Evolutionary conservation across 2,329 filamentous ascomycete species (phyloP), one percentile per base, ranked within the genome.

Genomic region (Apiospora sp.): DNA sequence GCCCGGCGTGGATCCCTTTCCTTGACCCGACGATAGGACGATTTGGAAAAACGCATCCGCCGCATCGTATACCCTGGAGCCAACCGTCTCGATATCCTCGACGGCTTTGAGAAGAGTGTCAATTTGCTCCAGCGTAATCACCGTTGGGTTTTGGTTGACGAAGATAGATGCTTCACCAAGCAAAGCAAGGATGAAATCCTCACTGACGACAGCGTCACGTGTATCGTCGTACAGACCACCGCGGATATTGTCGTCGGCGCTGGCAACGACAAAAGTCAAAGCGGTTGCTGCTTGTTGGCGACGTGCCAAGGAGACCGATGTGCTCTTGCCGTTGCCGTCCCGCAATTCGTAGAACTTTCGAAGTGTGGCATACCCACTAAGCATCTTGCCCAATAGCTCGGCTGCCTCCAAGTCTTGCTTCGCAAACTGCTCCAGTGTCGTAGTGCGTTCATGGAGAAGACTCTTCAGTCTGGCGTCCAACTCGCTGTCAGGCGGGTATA

Each of bases 361-460:
- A 27, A 98, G 86, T 0, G 95, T 97, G 30, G 95, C 96, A 79
- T 98, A 98, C 30, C 96, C 96, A 80, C 94, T 96, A 13, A 98
- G 90, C 83, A 95, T 92, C 74, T 92, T 93, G 67, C 95, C 94
- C 3, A 98, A 87, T 14, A 98, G 89, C 76, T 93, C 89, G 12
- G 95, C 96, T 10, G 94, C 95, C 79, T 95, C 92, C 44, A 93
- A 84, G 77, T 98, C 96, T 71, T 92, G 88, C 37, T 89, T 88
- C 7, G 94, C 93, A 71, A 96, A 90, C 43, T 89, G 86, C 71
- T 92, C 90, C 3, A 98, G 86, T 0, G 93, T 92, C 19, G 89
- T 83, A 76, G 92, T 92, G 16, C 95, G 93, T 70, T 92, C 91
- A 71, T 87, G 88, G 71, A 98, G 87, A 54, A 98, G 87, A 19